phyloP scores from a whole-genome alignment of 2,329 filamentous ascomycete genomes.

The Xylariaceae sp. region DNA sequence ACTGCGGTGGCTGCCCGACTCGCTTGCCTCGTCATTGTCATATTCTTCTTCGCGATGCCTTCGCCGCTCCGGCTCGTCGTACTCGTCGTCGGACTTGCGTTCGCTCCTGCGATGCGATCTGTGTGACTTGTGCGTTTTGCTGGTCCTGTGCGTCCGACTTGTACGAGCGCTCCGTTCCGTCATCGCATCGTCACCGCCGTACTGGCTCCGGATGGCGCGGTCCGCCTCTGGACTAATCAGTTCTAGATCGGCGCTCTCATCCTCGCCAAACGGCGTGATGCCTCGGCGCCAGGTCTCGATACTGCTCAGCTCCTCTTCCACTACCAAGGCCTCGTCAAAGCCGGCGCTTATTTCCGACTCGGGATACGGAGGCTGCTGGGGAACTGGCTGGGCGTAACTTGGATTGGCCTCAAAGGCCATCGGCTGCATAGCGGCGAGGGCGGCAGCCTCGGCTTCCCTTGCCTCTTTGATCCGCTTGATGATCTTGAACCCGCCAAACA shows the following conservation, averaged over 20 bases:
- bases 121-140: slow-evolving; percentile 27
- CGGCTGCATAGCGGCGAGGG: slow-evolving; percentile 20
- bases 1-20: slow-evolving; percentile 30
- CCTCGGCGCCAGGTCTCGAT: slow-evolving; percentile 57
- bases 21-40: slow-evolving; percentile 31
- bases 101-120: slow-evolving; percentile 24
- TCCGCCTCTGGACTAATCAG: slow-evolving; percentile 53
- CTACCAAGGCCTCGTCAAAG: slow-evolving; percentile 51
- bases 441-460: slow-evolving; percentile 20
- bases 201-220: slow-evolving; percentile 37
- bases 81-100: slow-evolving; percentile 11
- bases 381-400: neutral
- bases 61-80: slow-evolving; percentile 21
- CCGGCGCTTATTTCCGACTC: slow-evolving; percentile 26
- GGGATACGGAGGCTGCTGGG: slow-evolving; percentile 17
- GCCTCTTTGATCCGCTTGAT: slow-evolving; percentile 70
- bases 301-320: slow-evolving; percentile 52
- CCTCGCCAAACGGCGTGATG: slow-evolving; percentile 43
- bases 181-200: slow-evolving; percentile 36
- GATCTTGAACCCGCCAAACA: slow-evolving; percentile 96
- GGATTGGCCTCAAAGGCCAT: slow-evolving; percentile 29
- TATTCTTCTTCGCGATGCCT: slow-evolving; percentile 24
- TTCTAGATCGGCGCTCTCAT: slow-evolving; percentile 47
- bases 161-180: slow-evolving; percentile 27
- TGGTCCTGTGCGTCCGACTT: slow-evolving; percentile 24